Evolutionary conservation across 495 filamentous ascomycete genomes (phyloP).

Genomic region (Clavariopsis aquatica): DNA sequence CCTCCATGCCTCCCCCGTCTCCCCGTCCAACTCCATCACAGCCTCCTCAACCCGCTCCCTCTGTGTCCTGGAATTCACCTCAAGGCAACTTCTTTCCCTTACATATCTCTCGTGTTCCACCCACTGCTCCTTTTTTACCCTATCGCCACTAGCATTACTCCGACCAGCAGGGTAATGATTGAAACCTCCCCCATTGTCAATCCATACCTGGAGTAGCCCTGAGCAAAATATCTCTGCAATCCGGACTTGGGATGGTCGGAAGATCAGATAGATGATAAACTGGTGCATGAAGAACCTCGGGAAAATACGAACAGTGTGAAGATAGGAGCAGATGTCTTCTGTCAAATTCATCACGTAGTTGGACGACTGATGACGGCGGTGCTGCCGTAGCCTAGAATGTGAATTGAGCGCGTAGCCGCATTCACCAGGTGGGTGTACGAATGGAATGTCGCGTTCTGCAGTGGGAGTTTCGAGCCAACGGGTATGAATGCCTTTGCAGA

Average conservation of each 20-base stretch:
- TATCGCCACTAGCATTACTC: conserved; percentile 17
- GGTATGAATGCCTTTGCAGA: conserved; percentile 15
- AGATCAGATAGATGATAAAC: conserved; percentile 29
- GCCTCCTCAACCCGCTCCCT: conserved; percentile 1
- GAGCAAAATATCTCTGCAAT: conserved; percentile 31
- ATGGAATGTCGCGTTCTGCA: conserved; percentile 7
- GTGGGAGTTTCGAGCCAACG: conserved; percentile 1
- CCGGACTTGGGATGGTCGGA: conserved; percentile 13
- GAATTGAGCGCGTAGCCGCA: conserved; percentile 26
- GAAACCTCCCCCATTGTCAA: conserved; percentile 27
- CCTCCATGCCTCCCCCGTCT: conserved; percentile 5
- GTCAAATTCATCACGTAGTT: conserved; percentile 33
- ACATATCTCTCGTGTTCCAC: conserved; percentile 10
- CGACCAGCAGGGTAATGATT: conserved; percentile 25
- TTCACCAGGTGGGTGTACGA: conserved; percentile 10
- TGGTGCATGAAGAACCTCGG: conserved; percentile 16
- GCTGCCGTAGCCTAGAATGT: conserved; percentile 9
- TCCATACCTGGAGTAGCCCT: conserved; percentile 26
- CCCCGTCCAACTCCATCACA: conserved; percentile 1
- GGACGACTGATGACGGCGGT: conserved; percentile 1
- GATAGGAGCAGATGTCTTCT: conserved; percentile 16
- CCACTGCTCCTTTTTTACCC: conserved; percentile 13
- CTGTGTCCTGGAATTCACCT: conserved; percentile 5
- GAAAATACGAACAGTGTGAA: not conserved
- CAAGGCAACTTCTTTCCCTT: not conserved